phyloP scores from a whole-genome alignment of 257 asterid species.

The Verbena officinalis region DNA sequence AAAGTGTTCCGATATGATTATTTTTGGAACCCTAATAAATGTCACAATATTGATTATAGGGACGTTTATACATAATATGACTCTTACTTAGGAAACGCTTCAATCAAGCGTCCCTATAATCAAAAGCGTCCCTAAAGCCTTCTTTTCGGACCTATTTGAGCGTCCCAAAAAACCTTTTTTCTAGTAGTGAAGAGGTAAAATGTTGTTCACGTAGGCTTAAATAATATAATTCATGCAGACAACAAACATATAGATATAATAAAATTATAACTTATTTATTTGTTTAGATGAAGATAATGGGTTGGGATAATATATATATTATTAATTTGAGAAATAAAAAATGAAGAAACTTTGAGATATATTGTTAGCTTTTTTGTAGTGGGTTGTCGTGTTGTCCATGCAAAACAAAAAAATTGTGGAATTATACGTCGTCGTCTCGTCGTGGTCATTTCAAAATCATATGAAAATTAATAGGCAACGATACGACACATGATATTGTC shows the following conservation, averaged over 20 bases:
- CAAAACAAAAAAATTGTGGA: conserved; percentile 29
- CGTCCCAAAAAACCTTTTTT: no score
- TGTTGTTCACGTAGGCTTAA: neutral
- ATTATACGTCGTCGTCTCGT: conserved; percentile 20
- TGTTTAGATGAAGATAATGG: neutral
- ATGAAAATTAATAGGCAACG: conserved; percentile 21
- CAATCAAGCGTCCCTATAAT: no score
- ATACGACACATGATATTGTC: conserved; percentile 33
- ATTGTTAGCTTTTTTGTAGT: conserved; percentile 38
- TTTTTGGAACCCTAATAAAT: no score
- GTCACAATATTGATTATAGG: no score
- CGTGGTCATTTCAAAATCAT: conserved; percentile 17
- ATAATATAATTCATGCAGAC: neutral
- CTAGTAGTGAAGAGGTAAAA: neutral
- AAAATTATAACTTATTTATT: neutral
- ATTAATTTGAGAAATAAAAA: neutral
- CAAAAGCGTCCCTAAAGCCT: no score
- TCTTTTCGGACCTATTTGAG: no score
- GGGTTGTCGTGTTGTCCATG: conserved; percentile 48
- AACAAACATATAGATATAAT: neutral
- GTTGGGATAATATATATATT: neutral
- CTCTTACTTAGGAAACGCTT: no score
- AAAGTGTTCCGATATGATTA: no score
- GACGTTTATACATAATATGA: no score
- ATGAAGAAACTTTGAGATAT: neutral